Evolutionary conservation across 768 basidiomycete genomes (phyloP).

Genomic region (Inosperma sp.): DNA sequence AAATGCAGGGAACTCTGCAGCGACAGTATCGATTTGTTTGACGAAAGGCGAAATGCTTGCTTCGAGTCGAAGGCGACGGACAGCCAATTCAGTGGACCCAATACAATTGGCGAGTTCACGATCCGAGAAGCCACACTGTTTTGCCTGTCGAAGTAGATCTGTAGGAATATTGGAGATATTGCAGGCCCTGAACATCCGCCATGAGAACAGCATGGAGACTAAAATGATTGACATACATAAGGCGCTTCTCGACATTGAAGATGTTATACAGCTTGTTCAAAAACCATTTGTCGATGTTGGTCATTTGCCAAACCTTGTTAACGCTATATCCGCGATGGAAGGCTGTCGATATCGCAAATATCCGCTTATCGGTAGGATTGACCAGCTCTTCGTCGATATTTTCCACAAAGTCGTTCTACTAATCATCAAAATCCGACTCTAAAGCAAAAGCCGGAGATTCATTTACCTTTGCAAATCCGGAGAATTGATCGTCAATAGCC

Average conservation of each 20-base stretch:
- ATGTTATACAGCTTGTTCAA: slow-evolving; percentile 83
- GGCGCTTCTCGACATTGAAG: slow-evolving; percentile 68
- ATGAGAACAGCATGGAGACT: not conserved
- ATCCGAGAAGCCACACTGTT: slow-evolving; percentile 96
- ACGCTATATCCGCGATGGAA: slow-evolving; percentile 91
- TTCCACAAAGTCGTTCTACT: slow-evolving; percentile 79
- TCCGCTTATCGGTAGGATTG: slow-evolving; percentile 95
- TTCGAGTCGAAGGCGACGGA: slow-evolving; percentile 87
- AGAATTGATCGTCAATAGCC: slow-evolving; percentile 92
- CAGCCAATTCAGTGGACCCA: slow-evolving; percentile 88
- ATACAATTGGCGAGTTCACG: slow-evolving; percentile 79
- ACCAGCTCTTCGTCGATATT: slow-evolving; percentile 89
- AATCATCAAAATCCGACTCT: slow-evolving; percentile 2
- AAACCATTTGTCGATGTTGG: slow-evolving; percentile 99
- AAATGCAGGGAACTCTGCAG: slow-evolving; percentile 97
- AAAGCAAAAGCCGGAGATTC: not conserved
- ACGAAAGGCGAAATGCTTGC: slow-evolving; percentile 79
- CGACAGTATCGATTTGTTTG: slow-evolving; percentile 99
- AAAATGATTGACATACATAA: slow-evolving; percentile 55
- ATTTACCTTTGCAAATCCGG: slow-evolving; percentile 80
- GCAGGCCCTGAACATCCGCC: slow-evolving; percentile 42
- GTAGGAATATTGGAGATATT: slow-evolving; percentile 61
- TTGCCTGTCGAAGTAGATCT: slow-evolving; percentile 69
- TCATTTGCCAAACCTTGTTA: slow-evolving; percentile 96
- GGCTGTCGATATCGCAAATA: slow-evolving; percentile 94